Evolutionary conservation across 805 yeast genomes (phyloP).

Genomic region (Candida insectalens): DNA sequence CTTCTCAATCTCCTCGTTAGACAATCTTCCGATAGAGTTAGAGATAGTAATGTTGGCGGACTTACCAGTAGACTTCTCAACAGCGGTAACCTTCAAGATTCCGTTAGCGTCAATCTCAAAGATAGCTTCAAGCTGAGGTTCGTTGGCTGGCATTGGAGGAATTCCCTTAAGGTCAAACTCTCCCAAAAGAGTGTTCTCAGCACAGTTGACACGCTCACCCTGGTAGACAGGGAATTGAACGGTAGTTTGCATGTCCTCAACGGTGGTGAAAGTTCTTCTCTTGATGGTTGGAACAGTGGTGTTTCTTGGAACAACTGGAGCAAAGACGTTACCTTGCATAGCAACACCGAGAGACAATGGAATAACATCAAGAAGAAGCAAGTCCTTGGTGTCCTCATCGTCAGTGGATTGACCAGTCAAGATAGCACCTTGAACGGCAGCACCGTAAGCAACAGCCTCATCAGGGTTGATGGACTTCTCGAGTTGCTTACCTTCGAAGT

Average conservation of each 20-base stretch:
- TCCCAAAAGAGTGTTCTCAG: constrained; percentile 95
- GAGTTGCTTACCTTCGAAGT: constrained; percentile 93
- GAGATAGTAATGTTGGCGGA: constrained; percentile 97
- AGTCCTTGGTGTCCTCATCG: constrained; percentile 81
- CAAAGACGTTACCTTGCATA: constrained; percentile 98
- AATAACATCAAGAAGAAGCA: constrained; percentile 91
- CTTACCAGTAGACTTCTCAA: constrained; percentile 98
- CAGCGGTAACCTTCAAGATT: constrained; percentile 97
- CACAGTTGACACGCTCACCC: constrained; percentile 99
- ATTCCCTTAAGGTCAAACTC: constrained; percentile 97
- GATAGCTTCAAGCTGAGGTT: constrained; percentile 98
- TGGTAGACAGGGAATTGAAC: constrained; percentile 98
- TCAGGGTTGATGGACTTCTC: constrained; percentile 97
- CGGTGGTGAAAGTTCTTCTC: constrained; percentile 98
- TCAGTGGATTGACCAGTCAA: constrained; percentile 85
- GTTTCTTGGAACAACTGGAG: constrained; percentile 99
- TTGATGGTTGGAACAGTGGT: constrained; percentile 98
- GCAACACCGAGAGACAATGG: constrained; percentile 99
- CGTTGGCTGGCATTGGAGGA: constrained; percentile 99
- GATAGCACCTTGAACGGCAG: constrained; percentile 99
- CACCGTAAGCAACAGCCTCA: constrained; percentile 99
- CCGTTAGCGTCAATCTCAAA: constrained; percentile 99
- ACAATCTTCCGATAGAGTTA: constrained; percentile 97
- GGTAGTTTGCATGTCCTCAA: constrained; percentile 97
- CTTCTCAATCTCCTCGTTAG: constrained; percentile 94